Evolutionary conservation across 164 flowering plant species (phyloP), one percentile per base, ranked within the genome.

Genomic region (Malania oleifera): DNA sequence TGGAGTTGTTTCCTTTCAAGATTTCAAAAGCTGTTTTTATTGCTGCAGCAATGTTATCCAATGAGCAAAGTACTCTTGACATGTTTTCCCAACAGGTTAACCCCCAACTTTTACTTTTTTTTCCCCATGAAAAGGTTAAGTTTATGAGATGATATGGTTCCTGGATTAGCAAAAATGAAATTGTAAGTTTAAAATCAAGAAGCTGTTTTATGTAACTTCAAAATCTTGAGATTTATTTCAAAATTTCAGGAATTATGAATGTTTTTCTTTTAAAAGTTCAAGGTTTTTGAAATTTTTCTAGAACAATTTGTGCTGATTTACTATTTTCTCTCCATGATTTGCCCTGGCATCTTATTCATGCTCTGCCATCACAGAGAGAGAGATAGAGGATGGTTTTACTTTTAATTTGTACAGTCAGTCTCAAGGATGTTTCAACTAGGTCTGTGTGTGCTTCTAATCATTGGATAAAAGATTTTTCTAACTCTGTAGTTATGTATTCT

Each of bases 1-100:
- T 89, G 96, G 98, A 91, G 77, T 56, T 76, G 55, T 80, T 82
- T 63, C 89, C 96, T 51, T 31, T 18, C 17, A 92, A 81, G 64
- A 67, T 89, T 34, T 78, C 95, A 24, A 92, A 82, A 70, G 93
- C 91, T 57, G 40, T 89, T 63, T 92, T 83, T 67, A 34, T 92
- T 66, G 91, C 96, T 39, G 95, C 91, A 38, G 73, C 89, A 52
- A 89, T 92, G 98, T 66, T 87, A 68, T 75, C 66, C 7, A 77
- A 56, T 64, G 95, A 93, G 47, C 89, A 87, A 53, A 92, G 87
- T 61, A 68, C 83, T 43, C 86, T 85, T 34, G 88, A 87, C 57
- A 74, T 79, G 70, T 85, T 86, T 67, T 78, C 87, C 28, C 78
- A 72, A 52, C 77, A 88, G 96, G 98, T 91, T 61, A 52, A 24